Evolutionary conservation across 495 filamentous ascomycete genomes (phyloP), one percentile per base, ranked within the genome.

Genomic region (Talaromyces ruber): DNA sequence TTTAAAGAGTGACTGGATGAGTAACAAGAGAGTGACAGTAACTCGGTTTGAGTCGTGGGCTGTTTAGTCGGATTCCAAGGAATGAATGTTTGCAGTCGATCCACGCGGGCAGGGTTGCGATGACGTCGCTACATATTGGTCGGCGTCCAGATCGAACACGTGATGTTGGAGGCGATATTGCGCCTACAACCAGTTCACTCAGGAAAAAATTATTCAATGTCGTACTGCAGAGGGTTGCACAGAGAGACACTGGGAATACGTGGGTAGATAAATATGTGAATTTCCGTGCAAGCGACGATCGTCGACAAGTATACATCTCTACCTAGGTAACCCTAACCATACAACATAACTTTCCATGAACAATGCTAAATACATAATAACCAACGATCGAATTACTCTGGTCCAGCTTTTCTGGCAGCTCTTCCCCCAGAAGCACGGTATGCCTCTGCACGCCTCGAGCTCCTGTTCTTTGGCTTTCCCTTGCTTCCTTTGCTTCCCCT

Each of bases 371-470:
- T 57, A 25, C 54, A 34, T 34, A 30, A 11, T 1, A 26, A 14
- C 22, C 14, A 3, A 9, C 12, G 2, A 54, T 26, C 51, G 2
- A 26, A 14, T 22, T 57, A 57, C 16, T 57, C 29, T 18, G 47
- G 9, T 34, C 28, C 26, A 57, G 22, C 28, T 25, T 45, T 45
- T 11, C 32, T 39, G 18, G 22, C 59, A n/a, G 59, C 43, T 65
- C 79, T 80, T 32, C 80, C 79, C 57, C 78, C 79, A 32, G 78
- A 74, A 65, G 81, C 82, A 70, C 82, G 86, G 81, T 89, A 93
- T 25, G 86, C 86, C 4, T 82, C 82, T 16, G 85, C 84, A 64
- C 89, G 82, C 67, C 76, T 81, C 60, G 71, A 79, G 67, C 80
- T 81, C 14, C 80, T 72, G 32, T 66, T 76, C 50, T 79, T 76